These are phyloP conservation scores for Lasiosphaeria hispida DNA, from an alignment of 495 filamentous ascomycete species.

Conservation along the genomic window DNA sequence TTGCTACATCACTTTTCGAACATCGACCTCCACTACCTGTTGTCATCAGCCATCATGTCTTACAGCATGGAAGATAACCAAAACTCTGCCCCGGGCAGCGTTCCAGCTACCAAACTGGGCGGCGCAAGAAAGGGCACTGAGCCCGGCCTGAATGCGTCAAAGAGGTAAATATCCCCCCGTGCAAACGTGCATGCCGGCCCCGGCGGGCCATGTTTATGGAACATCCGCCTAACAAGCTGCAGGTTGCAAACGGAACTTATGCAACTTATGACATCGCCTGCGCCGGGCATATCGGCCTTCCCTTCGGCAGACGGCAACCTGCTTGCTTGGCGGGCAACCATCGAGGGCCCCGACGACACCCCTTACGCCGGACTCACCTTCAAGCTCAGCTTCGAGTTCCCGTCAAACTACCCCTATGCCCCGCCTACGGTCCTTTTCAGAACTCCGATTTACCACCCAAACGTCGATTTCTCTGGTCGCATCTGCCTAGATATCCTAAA, in stretches of 20 bases:
- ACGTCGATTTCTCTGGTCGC: constrained; percentile 87
- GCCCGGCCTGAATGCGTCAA: constrained; percentile 70
- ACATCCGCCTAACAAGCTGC: constrained; percentile 15
- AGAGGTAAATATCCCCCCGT: constrained; percentile 56
- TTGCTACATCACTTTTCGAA: constrained; percentile 17
- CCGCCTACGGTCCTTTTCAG: constrained; percentile 92
- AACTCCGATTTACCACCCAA: constrained; percentile 91
- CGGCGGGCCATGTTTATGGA: neutral
- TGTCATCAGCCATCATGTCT: constrained; percentile 48
- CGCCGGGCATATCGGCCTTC: constrained; percentile 93
- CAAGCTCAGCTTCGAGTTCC: constrained; percentile 91
- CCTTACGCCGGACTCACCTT: constrained; percentile 86
- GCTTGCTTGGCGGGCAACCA: constrained; percentile 87
- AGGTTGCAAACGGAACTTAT: constrained; percentile 96
- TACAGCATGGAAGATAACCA: constrained; percentile 70
- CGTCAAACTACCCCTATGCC: constrained; percentile 87
- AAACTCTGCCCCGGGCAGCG: constrained; percentile 63
- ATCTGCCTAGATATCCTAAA: constrained; percentile 97
- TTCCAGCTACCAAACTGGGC: constrained; percentile 57
- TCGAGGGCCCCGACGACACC: constrained; percentile 86
- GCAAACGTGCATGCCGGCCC: neutral
- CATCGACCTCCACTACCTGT: neutral
- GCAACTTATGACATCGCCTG: constrained; percentile 93
- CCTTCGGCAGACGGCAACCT: constrained; percentile 88
- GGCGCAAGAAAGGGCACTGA: constrained; percentile 53